A percentile compares a stretch with the other conserved stretches of the same genome.
Conservation (phyloP, 225 moss, liverwort and hornwort genomes). For the Polytrichum commune region DNA sequence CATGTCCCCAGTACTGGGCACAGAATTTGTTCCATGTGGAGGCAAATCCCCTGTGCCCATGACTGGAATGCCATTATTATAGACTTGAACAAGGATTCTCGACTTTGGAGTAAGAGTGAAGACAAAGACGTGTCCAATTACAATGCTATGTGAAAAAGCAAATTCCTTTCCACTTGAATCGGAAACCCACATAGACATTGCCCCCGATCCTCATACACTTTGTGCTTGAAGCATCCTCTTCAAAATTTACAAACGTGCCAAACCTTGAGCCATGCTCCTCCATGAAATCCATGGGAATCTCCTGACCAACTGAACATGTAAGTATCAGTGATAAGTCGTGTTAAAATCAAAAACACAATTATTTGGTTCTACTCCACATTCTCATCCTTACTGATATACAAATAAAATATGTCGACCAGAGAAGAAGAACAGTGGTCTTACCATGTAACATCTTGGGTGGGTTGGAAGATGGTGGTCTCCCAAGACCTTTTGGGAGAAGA, state of each 20-base stretch:
- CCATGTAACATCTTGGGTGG: not conserved
- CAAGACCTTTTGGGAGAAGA: not conserved
- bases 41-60: not conserved
- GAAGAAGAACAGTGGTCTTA: not conserved
- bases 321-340: not conserved
- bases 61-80: not conserved
- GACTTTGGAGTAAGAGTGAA: slow-evolving; percentile 1
- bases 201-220: not conserved
- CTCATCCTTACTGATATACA: not conserved
- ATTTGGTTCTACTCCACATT: not conserved
- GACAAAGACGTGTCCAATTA: not conserved
- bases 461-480: not conserved
- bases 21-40: not conserved
- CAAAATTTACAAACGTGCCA: not conserved
- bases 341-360: not conserved
- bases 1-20: not conserved
- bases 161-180: slow-evolving; percentile 1
- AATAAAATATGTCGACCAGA: not conserved
- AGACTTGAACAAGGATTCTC: not conserved
- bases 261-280: not conserved
- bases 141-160: not conserved
- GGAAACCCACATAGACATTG: not conserved
- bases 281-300: not conserved
- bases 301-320: not conserved
- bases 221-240: not conserved